Evolutionary conservation across 179 eudicot species (phyloP).

Genomic region (Corrigiola litoralis): DNA sequence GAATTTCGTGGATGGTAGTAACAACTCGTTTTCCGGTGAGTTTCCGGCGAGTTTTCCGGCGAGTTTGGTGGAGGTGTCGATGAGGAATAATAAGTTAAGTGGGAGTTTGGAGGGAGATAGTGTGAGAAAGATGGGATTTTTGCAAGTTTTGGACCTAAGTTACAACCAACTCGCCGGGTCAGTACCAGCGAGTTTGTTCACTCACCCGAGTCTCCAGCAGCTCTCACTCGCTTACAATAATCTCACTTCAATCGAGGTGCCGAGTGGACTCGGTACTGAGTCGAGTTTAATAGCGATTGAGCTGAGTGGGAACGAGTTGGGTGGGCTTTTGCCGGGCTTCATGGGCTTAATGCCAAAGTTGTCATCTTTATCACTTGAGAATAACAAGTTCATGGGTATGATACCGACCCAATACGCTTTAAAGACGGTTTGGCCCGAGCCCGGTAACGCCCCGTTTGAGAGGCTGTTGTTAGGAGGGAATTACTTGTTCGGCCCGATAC

Average conservation of each 20-base stretch:
- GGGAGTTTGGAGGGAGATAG: slow-evolving; percentile 35
- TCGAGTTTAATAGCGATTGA: slow-evolving; percentile 62
- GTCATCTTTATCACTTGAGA: slow-evolving; percentile 60
- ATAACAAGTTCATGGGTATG: slow-evolving; percentile 58
- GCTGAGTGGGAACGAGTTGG: slow-evolving; percentile 47
- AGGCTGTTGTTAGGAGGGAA: slow-evolving; percentile 80
- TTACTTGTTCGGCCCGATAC: slow-evolving; percentile 69
- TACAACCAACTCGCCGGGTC: slow-evolving; percentile 53
- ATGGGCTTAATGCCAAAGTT: slow-evolving; percentile 71
- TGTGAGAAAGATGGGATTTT: slow-evolving; percentile 5
- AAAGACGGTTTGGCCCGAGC: slow-evolving; percentile 42
- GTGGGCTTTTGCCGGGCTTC: slow-evolving; percentile 65
- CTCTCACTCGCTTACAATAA: slow-evolving; percentile 50
- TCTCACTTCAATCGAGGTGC: slow-evolving; percentile 36
- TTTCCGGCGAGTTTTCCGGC: slow-evolving; percentile 43
- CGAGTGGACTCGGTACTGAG: slow-evolving; percentile 20
- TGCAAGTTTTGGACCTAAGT: slow-evolving; percentile 83
- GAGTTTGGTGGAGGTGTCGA: slow-evolving; percentile 37
- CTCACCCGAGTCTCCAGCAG: slow-evolving; percentile 62
- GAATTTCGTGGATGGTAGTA: slow-evolving; percentile 42
- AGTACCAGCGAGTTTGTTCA: slow-evolving; percentile 51
- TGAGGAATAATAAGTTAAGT: slow-evolving; percentile 42
- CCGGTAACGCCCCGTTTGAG: slow-evolving; percentile 50
- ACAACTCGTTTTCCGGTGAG: slow-evolving; percentile 54
- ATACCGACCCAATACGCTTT: slow-evolving; percentile 66